Conservation (phyloP, 164 flowering plant species). For the Hamamelis virginiana region DNA sequence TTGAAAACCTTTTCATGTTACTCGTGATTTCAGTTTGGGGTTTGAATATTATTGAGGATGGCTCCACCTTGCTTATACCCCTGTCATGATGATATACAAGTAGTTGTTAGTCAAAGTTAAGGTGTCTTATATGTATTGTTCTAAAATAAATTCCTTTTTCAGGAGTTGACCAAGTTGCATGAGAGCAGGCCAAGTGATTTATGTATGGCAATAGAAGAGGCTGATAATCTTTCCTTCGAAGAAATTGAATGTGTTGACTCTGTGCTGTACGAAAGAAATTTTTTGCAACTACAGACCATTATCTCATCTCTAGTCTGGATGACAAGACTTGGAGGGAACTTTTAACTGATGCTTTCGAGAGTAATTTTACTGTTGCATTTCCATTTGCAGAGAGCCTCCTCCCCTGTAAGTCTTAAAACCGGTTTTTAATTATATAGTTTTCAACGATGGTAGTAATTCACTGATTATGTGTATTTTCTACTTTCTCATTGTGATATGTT, state of each 20-base stretch:
- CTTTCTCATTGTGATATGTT: not conserved
- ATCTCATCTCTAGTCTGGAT: constrained; percentile 5
- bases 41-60: no score
- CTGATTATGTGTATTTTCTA: not conserved
- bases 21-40: no score
- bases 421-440: not conserved
- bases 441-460: not conserved
- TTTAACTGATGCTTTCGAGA: not conserved
- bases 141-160: no score
- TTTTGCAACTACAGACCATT: constrained; percentile 3
- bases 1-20: no score
- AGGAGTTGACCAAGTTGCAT: no score
- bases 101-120: no score
- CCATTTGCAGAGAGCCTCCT: constrained; percentile 8
- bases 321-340: no score
- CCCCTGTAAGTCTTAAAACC: constrained; percentile 14
- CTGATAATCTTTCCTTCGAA: not conserved
- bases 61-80: no score
- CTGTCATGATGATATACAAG: no score
- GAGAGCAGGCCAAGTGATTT: no score
- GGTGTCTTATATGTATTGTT: no score
- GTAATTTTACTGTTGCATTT: not conserved
- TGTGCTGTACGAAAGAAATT: constrained; percentile 2
- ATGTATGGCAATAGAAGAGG: no score
- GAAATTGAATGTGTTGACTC: not conserved